Conservation (phyloP, 1,284 basidiomycete genomes). For the Wolfiporia cocos region DNA sequence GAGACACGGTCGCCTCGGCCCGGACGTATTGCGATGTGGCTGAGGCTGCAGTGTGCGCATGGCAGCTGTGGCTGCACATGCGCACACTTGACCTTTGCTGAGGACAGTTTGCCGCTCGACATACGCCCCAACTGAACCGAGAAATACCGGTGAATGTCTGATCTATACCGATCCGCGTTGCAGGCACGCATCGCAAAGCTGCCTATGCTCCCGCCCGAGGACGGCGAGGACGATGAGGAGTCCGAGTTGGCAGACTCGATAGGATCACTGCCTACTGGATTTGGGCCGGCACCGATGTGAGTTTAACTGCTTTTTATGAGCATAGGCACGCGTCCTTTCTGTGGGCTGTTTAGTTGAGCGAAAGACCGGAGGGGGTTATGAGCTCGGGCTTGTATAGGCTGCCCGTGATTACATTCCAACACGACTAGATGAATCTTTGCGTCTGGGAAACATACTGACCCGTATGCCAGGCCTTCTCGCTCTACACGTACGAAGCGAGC, state of each 20-base stretch:
- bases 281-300: slow-evolving; percentile 57
- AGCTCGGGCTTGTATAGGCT: too few relatives aligned
- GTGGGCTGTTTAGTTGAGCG: background rate
- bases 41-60: too few relatives aligned
- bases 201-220: slow-evolving; percentile 41
- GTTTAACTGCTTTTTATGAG: slow-evolving; percentile 18
- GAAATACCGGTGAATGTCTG: too few relatives aligned
- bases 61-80: too few relatives aligned
- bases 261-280: slow-evolving; percentile 51
- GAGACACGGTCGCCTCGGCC: too few relatives aligned
- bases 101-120: too few relatives aligned
- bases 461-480: slow-evolving; percentile 10
- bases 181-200: slow-evolving; percentile 61
- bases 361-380: background rate
- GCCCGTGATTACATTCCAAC: too few relatives aligned
- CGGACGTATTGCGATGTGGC: too few relatives aligned
- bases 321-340: background rate
- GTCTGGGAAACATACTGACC: background rate
- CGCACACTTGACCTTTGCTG: too few relatives aligned
- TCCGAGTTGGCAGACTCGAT: slow-evolving; percentile 58
- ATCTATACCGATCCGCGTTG: slow-evolving; percentile 64
- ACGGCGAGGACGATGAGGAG: slow-evolving; percentile 51
- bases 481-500: slow-evolving; percentile 25
- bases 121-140: too few relatives aligned
- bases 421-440: too few relatives aligned